Evolutionary conservation across 2,329 filamentous ascomycete species (phyloP).

Genomic region (Aureobasidium pullulans): DNA sequence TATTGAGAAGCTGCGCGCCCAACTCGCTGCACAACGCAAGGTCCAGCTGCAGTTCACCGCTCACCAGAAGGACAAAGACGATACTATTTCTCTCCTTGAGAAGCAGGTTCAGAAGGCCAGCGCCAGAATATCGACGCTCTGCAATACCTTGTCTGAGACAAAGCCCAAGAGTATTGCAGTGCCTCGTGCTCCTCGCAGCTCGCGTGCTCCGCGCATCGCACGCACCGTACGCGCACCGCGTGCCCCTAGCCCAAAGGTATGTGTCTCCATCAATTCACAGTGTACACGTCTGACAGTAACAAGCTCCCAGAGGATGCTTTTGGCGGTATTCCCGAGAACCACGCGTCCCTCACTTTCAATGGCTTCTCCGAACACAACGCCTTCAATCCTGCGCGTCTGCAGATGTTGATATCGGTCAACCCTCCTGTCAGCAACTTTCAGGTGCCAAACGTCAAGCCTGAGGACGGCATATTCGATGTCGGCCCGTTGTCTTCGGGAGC

Average conservation of each 20-base stretch:
- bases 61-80: background rate
- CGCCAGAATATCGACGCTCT: background rate
- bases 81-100: background rate
- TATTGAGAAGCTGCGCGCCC: background rate
- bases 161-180: background rate
- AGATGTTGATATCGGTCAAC: background rate
- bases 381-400: background rate
- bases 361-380: conserved; percentile 4
- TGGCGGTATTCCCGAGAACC: background rate
- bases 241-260: background rate
- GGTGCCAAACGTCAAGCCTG: background rate
- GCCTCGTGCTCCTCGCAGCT: background rate
- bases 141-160: background rate
- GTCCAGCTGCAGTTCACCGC: background rate
- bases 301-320: background rate
- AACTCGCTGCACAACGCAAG: background rate
- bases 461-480: background rate
- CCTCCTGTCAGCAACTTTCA: background rate
- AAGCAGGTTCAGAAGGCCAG: background rate
- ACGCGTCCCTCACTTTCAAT: conserved; percentile 3
- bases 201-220: background rate
- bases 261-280: background rate
- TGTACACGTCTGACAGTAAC: background rate
- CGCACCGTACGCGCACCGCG: background rate
- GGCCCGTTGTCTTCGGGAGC: background rate